Evolutionary conservation across 2,329 filamentous ascomycete species (phyloP).

Genomic region (Neurospora sp.): DNA sequence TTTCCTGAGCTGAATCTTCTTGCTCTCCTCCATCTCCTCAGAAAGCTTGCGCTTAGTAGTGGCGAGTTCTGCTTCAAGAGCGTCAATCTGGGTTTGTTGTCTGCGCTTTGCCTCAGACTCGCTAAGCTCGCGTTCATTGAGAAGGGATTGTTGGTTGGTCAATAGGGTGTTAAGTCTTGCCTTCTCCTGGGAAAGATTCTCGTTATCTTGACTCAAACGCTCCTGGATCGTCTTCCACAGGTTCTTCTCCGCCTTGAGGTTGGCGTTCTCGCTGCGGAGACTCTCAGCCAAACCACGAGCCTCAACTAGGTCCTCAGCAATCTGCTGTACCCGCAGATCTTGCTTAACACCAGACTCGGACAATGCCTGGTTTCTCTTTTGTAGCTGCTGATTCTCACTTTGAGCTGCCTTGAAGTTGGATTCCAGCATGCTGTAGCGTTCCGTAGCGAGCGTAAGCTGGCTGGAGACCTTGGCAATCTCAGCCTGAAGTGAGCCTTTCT

Average conservation of each 20-base stretch:
- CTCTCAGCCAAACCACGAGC: slow-evolving; percentile 73
- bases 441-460: slow-evolving; percentile 70
- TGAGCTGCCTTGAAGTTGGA: slow-evolving; percentile 78
- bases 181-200: slow-evolving; percentile 74
- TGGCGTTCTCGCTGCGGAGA: slow-evolving; percentile 80
- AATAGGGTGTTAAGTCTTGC: slow-evolving; percentile 74
- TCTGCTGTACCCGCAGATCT: slow-evolving; percentile 82
- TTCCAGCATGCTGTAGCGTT: slow-evolving; percentile 83
- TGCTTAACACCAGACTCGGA: slow-evolving; percentile 82
- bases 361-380: slow-evolving; percentile 67
- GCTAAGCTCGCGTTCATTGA: slow-evolving; percentile 82
- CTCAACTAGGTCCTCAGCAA: slow-evolving; percentile 87
- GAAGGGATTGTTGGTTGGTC: slow-evolving; percentile 73
- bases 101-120: slow-evolving; percentile 76
- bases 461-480: slow-evolving; percentile 73
- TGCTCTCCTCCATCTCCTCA: slow-evolving; percentile 73
- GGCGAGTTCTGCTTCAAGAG: slow-evolving; percentile 68
- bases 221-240: slow-evolving; percentile 91
- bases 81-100: slow-evolving; percentile 67
- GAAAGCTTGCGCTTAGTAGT: slow-evolving; percentile 74
- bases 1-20: slow-evolving; percentile 72
- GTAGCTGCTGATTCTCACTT: slow-evolving; percentile 74
- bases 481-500: slow-evolving; percentile 73
- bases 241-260: slow-evolving; percentile 89
- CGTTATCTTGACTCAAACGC: slow-evolving; percentile 79